Percentiles rank a stretch among this genome's conserved stretches.
phyloP scores from a whole-genome alignment of 2,329 filamentous ascomycete genomes.

The Aspergillus melleus region DNA sequence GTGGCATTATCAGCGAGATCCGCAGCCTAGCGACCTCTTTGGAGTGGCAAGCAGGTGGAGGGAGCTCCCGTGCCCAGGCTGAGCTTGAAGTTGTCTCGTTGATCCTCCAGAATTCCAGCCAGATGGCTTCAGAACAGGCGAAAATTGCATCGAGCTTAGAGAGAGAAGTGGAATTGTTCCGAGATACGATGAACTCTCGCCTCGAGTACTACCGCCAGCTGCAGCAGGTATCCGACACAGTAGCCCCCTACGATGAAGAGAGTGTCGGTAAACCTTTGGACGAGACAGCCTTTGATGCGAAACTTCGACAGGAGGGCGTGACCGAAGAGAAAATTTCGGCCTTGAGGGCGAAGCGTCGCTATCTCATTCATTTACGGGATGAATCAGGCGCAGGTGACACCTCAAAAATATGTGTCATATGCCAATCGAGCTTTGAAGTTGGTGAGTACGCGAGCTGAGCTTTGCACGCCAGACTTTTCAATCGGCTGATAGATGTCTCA shows the following conservation, averaged over 20 bases:
- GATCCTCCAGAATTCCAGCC: constrained; percentile 62
- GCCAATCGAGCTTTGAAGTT: constrained; percentile 71
- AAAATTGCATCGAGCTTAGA: constrained; percentile 54
- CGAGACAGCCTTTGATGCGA: constrained; percentile 44
- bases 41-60: constrained; percentile 57
- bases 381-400: constrained; percentile 63
- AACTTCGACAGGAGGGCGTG: constrained; percentile 50
- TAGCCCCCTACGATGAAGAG: constrained; percentile 69
- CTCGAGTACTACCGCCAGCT: constrained; percentile 89
- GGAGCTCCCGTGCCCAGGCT: constrained; percentile 55
- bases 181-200: constrained; percentile 76
- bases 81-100: constrained; percentile 67
- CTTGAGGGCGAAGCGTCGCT: constrained; percentile 72
- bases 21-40: constrained; percentile 63
- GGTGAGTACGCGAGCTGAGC: constrained; percentile 58
- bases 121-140: constrained; percentile 52
- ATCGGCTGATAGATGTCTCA: constrained; percentile 9
- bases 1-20: constrained; percentile 68
- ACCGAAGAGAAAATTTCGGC: constrained; percentile 61
- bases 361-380: constrained; percentile 62
- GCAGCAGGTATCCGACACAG: constrained; percentile 85
- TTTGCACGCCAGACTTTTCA: not conserved
- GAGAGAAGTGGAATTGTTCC: constrained; percentile 73
- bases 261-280: constrained; percentile 59
- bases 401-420: constrained; percentile 79